Evolutionary conservation across 1,284 basidiomycete species (phyloP).

Genomic region (Jaminaea rosea): DNA sequence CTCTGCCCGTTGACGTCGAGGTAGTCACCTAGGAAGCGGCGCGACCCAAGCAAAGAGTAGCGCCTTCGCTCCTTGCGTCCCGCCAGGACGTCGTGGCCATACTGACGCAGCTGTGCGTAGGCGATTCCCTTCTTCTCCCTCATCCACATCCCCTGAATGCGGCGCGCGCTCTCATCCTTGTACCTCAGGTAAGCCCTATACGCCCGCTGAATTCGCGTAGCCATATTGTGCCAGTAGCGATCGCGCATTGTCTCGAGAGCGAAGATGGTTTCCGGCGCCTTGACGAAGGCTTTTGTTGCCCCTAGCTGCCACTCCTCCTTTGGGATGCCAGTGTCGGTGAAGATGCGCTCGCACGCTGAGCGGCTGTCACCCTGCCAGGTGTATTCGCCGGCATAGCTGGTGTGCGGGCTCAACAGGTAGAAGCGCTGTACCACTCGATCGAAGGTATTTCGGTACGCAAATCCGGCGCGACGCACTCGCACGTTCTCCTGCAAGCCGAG

Average conservation of each 20-base stretch:
- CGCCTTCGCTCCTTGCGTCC: constrained; percentile 86
- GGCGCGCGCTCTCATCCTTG: constrained; percentile 84
- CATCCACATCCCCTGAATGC: constrained; percentile 97
- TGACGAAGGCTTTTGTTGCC: constrained; percentile 96
- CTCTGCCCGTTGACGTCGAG: constrained; percentile 63
- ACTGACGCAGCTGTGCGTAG: constrained; percentile 80
- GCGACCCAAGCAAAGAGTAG: constrained; percentile 85
- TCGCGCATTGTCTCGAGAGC: constrained; percentile 98
- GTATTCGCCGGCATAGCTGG: constrained; percentile 97
- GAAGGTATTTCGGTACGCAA: constrained; percentile 94
- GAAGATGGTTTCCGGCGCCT: constrained; percentile 97
- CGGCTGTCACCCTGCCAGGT: constrained; percentile 86
- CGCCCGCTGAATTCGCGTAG: constrained; percentile 86
- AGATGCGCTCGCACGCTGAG: constrained; percentile 84
- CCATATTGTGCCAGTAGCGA: constrained; percentile 99
- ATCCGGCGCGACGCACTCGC: constrained; percentile 88
- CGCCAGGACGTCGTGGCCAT: constrained; percentile 83
- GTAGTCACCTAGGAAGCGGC: constrained; percentile 95
- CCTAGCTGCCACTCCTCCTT: constrained; percentile 99
- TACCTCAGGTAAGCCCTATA: constrained; percentile 93
- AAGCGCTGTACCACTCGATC: constrained; percentile 90
- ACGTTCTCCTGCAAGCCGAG: constrained; percentile 91
- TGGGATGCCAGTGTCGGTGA: constrained; percentile 88
- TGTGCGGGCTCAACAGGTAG: constrained; percentile 86
- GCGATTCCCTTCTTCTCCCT: constrained; percentile 89